Base-by-base conservation (phyloP, 495 filamentous ascomycete species). In the Amniculicola lignicola region DNA sequence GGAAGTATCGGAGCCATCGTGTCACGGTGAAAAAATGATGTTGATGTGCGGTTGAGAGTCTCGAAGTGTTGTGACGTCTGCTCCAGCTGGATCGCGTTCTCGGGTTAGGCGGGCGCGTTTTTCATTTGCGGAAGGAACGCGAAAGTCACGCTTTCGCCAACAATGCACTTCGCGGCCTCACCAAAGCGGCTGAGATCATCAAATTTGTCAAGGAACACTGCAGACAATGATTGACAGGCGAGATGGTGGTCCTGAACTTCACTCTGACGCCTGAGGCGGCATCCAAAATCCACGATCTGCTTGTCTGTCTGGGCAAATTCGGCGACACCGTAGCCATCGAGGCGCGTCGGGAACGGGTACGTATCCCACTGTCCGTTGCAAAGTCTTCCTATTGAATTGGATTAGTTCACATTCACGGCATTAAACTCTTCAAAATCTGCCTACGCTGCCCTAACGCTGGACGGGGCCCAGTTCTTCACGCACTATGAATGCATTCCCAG, bases 371-470 rank as follows among this genome's bases (percentile, higher is more conserved):
- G 19, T 22, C 22, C n/a, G 33, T 54, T 68, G 18, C 59, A 24
- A 5, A 25, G 11, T 40, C 41, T 15, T 51, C 31, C 33, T 21
- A 52, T 53, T 46, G 36, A 25, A 44, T 43, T n/a, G 11, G 61
- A 63, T 43, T 56, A 95, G 87, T 82, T 96, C 39, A 79, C 84
- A 16, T 67, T 98, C 43, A 90, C 88, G 28, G 83, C 88, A 2
- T 75, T 98, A 33, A 98, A 97, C 71, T 79, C 84, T n/a, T 89
- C 90, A 14, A 95, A 94, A 66, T 94, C 93, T 18, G 90, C 90
- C 35, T 96, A 96, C 72, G 83, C 86, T 0, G 88, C 88, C 14
- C 88, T 95, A 62, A 79, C 79, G 11, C 82, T 96, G 31, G 81
- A 85, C 42, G 78, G 77, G 22, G 77, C 75, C 50, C 72, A 74